Conservation (phyloP, 495 filamentous ascomycete genomes). For the Podospora comata region DNA sequence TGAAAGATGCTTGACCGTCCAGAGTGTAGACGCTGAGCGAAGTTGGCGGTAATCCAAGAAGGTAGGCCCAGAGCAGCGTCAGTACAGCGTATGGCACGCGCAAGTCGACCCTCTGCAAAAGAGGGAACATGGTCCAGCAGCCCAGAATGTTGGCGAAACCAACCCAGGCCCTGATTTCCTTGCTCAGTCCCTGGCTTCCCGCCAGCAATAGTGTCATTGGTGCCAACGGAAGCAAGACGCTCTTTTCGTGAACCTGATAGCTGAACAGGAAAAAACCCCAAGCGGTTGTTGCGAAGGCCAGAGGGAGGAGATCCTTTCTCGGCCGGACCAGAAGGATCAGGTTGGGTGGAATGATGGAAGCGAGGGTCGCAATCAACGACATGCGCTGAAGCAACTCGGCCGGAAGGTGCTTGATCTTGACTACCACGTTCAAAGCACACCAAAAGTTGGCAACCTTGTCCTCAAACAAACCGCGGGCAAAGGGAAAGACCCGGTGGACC, state of each 20-base stretch:
- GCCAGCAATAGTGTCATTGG: constrained; percentile 87
- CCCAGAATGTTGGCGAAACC: constrained; percentile 89
- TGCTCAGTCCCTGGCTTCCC: constrained; percentile 68
- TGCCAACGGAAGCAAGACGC: constrained; percentile 82
- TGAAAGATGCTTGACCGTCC: constrained; percentile 42
- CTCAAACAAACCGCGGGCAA: constrained; percentile 90
- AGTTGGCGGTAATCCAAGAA: constrained; percentile 79
- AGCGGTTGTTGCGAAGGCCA: constrained; percentile 72
- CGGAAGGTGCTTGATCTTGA: constrained; percentile 76
- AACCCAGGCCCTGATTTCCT: constrained; percentile 79
- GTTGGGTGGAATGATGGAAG: constrained; percentile 73
- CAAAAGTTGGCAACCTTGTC: constrained; percentile 98
- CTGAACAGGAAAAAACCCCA: constrained; percentile 98
- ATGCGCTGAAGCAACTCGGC: constrained; percentile 66
- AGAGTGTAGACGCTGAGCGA: constrained; percentile 64
- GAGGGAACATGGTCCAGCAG: constrained; percentile 89
- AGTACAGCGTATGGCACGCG: constrained; percentile 80
- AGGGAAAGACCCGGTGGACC: constrained; percentile 88
- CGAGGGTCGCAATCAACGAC: constrained; percentile 70
- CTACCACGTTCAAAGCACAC: constrained; percentile 83
- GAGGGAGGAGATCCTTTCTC: constrained; percentile 68
- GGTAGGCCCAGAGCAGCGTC: constrained; percentile 81
- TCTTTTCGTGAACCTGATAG: constrained; percentile 98
- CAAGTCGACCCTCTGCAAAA: constrained; percentile 81
- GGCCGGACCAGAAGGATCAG: constrained; percentile 76